Conservation (phyloP, 2,329 filamentous ascomycete species). For the Neophaeococcomyces aloes region DNA sequence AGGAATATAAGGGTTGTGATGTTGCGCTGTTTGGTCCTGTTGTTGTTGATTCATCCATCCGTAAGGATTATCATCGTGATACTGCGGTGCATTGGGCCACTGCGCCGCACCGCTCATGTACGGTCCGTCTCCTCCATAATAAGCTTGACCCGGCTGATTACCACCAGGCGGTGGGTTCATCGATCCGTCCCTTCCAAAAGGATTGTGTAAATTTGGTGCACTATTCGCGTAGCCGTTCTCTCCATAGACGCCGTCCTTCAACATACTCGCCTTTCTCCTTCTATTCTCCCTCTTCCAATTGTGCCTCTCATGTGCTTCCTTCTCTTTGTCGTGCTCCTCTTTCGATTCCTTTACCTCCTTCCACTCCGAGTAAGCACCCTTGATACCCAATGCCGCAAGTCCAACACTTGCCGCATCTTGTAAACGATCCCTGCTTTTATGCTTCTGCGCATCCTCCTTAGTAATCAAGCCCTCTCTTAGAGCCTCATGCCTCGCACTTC, state of each 20-base stretch:
- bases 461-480: constrained; percentile 55
- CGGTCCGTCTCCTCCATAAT: neutral
- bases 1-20: neutral
- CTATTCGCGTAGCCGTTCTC: neutral
- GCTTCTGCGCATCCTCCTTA: constrained; percentile 51
- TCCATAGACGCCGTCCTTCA: neutral
- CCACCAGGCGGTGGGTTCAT: neutral
- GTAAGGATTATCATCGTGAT: constrained; percentile 7
- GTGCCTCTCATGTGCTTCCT: constrained; percentile 35
- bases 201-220: constrained; percentile 1
- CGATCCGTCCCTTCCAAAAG: neutral
- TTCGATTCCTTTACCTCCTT: constrained; percentile 56
- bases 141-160: neutral
- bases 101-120: constrained; percentile 7
- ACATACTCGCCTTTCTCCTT: constrained; percentile 13
- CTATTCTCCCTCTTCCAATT: constrained; percentile 19
- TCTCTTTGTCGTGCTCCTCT: constrained; percentile 45
- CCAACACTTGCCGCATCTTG: constrained; percentile 57
- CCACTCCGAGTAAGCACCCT: constrained; percentile 55
- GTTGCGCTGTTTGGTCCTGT: neutral
- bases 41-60: constrained; percentile 1
- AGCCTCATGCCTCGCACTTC: constrained; percentile 49
- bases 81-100: neutral
- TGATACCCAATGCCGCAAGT: constrained; percentile 57
- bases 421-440: constrained; percentile 52